Conservation (phyloP, 148 eudicot genomes). For the Camellia sinensis region DNA sequence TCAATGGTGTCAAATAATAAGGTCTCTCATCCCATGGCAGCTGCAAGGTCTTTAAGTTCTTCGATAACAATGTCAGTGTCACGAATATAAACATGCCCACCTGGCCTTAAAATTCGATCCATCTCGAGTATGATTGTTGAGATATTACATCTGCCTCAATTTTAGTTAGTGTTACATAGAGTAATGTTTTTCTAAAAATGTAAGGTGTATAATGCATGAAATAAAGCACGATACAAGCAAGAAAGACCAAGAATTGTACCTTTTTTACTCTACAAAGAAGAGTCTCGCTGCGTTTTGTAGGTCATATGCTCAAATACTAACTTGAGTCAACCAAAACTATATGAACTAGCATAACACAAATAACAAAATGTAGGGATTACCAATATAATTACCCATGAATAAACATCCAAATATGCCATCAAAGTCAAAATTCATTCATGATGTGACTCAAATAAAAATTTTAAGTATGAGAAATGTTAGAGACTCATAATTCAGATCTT, state of each 20-base stretch:
- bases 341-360: too few species aligned
- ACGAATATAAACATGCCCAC: constrained; percentile 56
- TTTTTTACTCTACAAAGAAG: constrained; percentile 57
- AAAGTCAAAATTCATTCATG: too few species aligned
- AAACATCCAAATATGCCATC: too few species aligned
- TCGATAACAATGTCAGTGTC: constrained; percentile 45
- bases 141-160: constrained; percentile 49
- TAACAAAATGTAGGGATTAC: too few species aligned
- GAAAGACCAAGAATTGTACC: constrained; percentile 27
- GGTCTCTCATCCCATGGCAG: constrained; percentile 59
- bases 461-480: too few species aligned
- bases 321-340: too few species aligned
- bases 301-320: constrained; percentile 79
- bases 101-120: constrained; percentile 67
- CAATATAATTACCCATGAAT: too few species aligned
- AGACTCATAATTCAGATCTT: too few species aligned
- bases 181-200: too few species aligned
- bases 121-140: constrained; percentile 69
- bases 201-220: too few species aligned
- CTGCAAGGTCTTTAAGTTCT: constrained; percentile 52
- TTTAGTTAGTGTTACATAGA: neutral
- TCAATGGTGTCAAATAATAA: constrained; percentile 52
- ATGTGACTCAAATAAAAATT: too few species aligned
- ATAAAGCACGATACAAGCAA: neutral
- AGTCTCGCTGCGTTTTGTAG: constrained; percentile 59